A percentile compares a stretch with the other conserved stretches of the same genome.
Evolutionary conservation across 345 rosid species (phyloP).

Genomic region (Acer negundo): DNA sequence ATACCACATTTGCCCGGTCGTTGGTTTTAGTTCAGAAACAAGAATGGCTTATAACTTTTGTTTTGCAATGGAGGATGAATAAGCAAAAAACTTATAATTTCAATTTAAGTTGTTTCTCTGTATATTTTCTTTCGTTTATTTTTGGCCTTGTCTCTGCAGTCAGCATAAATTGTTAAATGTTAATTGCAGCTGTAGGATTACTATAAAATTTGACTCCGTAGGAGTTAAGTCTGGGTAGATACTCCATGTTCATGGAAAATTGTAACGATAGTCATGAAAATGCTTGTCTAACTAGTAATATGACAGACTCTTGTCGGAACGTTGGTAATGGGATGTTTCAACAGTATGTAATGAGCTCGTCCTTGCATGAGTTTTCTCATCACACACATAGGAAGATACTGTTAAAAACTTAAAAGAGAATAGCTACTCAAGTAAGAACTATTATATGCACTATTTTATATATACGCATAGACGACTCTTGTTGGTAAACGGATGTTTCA

Average conservation of each 20-base stretch:
- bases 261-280: neutral
- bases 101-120: too few species aligned
- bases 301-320: neutral
- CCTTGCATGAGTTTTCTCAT: neutral
- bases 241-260: neutral
- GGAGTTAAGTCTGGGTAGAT: neutral
- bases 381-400: neutral
- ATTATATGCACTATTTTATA: too few species aligned
- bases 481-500: constrained; percentile 5
- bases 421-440: too few species aligned
- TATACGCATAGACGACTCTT: neutral
- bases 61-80: neutral
- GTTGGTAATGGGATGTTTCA: neutral
- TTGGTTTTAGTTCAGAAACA: constrained; percentile 1
- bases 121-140: too few species aligned
- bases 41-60: neutral
- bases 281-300: neutral
- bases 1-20: neutral
- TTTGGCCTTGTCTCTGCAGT: too few species aligned
- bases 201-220: neutral
- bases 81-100: too few species aligned
- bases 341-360: neutral
- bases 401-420: too few species aligned
- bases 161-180: too few species aligned
- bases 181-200: neutral